Evolutionary conservation across 495 filamentous ascomycete species (phyloP).

Genomic region (Penicillium tannophilum): DNA sequence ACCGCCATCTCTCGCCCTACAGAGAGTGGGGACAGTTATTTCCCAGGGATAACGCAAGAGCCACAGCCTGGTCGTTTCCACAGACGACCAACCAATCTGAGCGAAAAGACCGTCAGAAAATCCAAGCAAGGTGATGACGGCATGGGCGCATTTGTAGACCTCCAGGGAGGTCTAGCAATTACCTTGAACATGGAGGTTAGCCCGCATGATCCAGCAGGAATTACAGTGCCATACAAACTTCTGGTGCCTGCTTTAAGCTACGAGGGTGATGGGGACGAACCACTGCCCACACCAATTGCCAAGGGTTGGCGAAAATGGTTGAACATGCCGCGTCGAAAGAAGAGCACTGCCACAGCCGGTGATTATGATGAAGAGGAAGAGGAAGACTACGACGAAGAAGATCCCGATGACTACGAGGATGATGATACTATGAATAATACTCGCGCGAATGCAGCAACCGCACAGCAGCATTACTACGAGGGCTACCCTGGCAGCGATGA

Average conservation of each 20-base stretch:
- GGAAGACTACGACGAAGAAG: constrained; percentile 12
- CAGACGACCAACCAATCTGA: constrained; percentile 71
- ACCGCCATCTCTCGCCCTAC: constrained; percentile 30
- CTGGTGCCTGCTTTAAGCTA: constrained; percentile 76
- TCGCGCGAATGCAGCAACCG: constrained; percentile 27
- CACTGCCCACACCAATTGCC: constrained; percentile 35
- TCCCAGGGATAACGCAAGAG: constrained; percentile 27
- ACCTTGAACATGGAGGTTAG: constrained; percentile 85
- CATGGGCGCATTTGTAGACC: constrained; percentile 55
- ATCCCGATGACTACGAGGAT: constrained; percentile 34
- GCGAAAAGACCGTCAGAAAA: constrained; percentile 55
- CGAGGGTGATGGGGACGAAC: constrained; percentile 47
- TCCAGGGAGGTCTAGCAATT: constrained; percentile 80
- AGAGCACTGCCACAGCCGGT: constrained; percentile 16
- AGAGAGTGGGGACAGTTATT: constrained; percentile 43
- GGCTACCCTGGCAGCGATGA: constrained; percentile 31
- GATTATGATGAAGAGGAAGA: constrained; percentile 13
- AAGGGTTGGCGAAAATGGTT: constrained; percentile 52
- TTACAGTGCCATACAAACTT: constrained; percentile 82
- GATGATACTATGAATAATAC: constrained; percentile 32
- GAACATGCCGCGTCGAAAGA: constrained; percentile 28
- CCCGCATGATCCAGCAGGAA: constrained; percentile 81
- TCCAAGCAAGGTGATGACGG: constrained; percentile 45
- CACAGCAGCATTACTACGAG: constrained; percentile 23
- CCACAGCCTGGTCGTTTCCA: constrained; percentile 59